Evolutionary conservation across 176 grass and related monocot genomes (phyloP), one percentile per base, ranked within the genome.

Genomic region (Carex pumila): DNA sequence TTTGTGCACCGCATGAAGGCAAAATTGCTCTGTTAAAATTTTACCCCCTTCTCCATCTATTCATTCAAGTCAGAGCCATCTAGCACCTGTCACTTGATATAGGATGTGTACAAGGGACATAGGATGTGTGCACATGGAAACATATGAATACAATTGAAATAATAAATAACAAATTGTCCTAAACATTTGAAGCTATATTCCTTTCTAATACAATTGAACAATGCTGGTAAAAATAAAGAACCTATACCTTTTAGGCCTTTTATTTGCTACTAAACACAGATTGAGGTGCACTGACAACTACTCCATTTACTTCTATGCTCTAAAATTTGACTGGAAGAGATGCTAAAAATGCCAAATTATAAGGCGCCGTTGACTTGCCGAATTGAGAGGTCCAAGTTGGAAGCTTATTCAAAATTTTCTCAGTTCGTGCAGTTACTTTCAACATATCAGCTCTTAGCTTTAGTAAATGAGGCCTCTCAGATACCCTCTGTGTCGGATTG

Each of bases 381-480:
- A 94, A 99, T 32, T 88, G 86, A 2, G 93, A 83, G 53, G 84
- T 93, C 96, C 96, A 99, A 15, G 17, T 79, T 41, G 96, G 93
- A 86, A 99, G 92, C 83, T 95, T 99, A 64, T 92, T 70, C 32
- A 93, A 79, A 31, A 95, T 71, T 66, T 79, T 90, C 47, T 79
- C 80, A 11, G 83, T 87, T 91, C 71, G 75, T 17, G 89, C 89
- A 8, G 96, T 99, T 41, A 86, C 76, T 86, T 80, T 92, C 12
- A 89, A 87, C 77, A 95, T 81, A 82, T 99, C 93, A 12, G 93
- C 90, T 86, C 93, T 82, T 84, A 99, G 77, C 82, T 95, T 99
- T 71, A 95, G 5, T 45, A 95, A 81, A 22, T 88, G 49, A 74
- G 91, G 86, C 50, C 32, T 25, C n/a, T 68, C 87, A 67, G 18